Evolutionary conservation across 1,139 yeast species (phyloP), one percentile per base, ranked within the genome.

Genomic region (Yamadazyma trypodendri): DNA sequence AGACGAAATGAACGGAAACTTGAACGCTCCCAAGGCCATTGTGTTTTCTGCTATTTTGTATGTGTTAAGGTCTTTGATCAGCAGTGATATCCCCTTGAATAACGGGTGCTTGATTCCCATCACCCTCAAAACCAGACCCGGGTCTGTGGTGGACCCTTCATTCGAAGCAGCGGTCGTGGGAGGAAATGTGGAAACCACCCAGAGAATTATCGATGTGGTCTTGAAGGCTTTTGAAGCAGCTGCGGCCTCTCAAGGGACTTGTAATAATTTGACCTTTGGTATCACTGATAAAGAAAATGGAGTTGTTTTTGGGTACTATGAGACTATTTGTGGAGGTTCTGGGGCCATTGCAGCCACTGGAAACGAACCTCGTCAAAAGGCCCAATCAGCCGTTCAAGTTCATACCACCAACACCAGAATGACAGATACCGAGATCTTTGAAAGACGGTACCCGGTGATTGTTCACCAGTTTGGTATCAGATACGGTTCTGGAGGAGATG

Each of bases 61-160:
- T 56, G 88, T 86, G 34, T 63, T 87, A 46, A 67, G 96, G 46
- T 80, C 88, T 27, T 68, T 87, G 50, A 84, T 87, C 27, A 76
- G 83, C 39, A 80, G 81, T 35, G 87, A 84, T 51, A 85, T 87
- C 40, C 96, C 96, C 0, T 68, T 87, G 54, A 87, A 87, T 52
- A 89, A 86, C 52, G 96, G 96, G 6, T 86, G 95, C 55, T 69
- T 87, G 46, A 68, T 72, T 38, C 95, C 95, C 1, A 76, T 86
- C 36, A 63, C 75, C 5, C 73, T 87, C 39, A 61, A 61, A 15
- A 82, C 88, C 20, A 84, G 95, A 27, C 76, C 76, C 35, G 84
- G 84, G 0, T 77, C 87, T 1, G 70, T 87, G 6, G 71, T 87
- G 18, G 70, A 81, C 32, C 95, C 95, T 2, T 72, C 82, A 2